A percentile compares a stretch with the other conserved stretches of the same genome.
These are phyloP conservation scores for Dothideomycetes sp. DNA, from an alignment of 2,329 filamentous ascomycete genomes.

Conservation along the genomic window DNA sequence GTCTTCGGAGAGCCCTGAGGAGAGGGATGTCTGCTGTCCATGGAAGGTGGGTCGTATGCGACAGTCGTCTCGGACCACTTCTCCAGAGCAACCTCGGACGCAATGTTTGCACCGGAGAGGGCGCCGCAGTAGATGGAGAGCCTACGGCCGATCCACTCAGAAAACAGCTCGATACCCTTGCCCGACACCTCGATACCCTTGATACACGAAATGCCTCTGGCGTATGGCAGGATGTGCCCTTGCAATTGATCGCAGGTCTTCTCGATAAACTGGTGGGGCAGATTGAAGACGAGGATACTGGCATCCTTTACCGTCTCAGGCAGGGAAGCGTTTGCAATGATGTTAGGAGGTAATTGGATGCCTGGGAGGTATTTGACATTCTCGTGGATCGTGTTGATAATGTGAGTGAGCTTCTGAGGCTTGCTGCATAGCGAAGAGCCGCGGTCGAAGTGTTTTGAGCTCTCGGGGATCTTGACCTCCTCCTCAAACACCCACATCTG, in stretches of 20 bases:
- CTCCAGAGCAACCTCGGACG: conserved; percentile 84
- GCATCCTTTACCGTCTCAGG: conserved; percentile 71
- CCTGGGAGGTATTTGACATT: conserved; percentile 97
- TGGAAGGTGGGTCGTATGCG: conserved; percentile 82
- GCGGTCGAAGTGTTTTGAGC: conserved; percentile 62
- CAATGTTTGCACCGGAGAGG: conserved; percentile 91
- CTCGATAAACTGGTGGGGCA: conserved; percentile 91
- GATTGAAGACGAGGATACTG: conserved; percentile 88
- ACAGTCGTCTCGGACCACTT: conserved; percentile 97
- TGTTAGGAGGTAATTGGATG: conserved; percentile 70
- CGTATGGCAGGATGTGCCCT: conserved; percentile 83
- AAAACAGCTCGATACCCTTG: conserved; percentile 78
- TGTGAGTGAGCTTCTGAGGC: conserved; percentile 73
- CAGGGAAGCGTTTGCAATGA: conserved; percentile 73
- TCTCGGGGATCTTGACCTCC: conserved; percentile 61
- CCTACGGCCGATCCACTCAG: conserved; percentile 82
- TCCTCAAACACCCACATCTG: conserved; percentile 99
- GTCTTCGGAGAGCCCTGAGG: conserved; percentile 39
- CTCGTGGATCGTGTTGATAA: conserved; percentile 91
- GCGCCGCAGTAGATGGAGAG: conserved; percentile 95
- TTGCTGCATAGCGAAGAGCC: conserved; percentile 46
- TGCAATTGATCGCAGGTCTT: conserved; percentile 74
- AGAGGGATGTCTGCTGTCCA: conserved; percentile 73
- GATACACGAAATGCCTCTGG: conserved; percentile 91
- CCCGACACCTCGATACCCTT: conserved; percentile 93